A percentile compares a stretch with the other conserved stretches of the same genome.
phyloP scores from a whole-genome alignment of 78 protist genomes.

The Isochrysis galbana region DNA sequence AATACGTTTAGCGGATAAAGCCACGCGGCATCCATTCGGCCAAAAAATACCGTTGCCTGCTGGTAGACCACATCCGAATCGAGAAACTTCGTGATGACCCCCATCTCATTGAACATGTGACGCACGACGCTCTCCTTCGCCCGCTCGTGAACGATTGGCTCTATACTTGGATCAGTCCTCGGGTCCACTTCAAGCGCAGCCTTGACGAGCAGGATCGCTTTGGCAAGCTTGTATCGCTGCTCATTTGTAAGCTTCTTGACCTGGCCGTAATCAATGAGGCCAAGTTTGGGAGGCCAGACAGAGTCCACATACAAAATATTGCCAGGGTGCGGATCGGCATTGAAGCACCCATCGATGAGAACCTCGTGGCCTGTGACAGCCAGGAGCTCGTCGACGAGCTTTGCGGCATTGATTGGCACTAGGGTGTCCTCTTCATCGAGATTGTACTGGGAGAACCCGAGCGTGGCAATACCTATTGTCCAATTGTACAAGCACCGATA shows the following conservation, averaged over 20 bases:
- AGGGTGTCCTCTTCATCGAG: neutral
- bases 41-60: neutral
- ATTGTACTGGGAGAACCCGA: neutral
- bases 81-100: neutral
- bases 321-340: constrained; percentile 66
- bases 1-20: neutral
- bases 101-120: neutral
- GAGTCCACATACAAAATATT: constrained; percentile 46
- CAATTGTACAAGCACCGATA: neutral
- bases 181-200: neutral
- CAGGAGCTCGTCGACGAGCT: neutral
- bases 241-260: neutral
- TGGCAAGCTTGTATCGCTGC: neutral
- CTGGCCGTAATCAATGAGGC: constrained; percentile 55
- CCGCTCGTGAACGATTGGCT: neutral
- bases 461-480: neutral
- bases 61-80: neutral
- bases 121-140: neutral
- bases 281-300: constrained; percentile 30
- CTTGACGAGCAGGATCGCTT: neutral
- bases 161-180: neutral
- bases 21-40: neutral
- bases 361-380: constrained; percentile 1
- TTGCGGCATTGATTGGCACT: neutral
- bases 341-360: constrained; percentile 46